Conservation (phyloP, 192 early-diverging fungal genomes). For the Umbelopsis sp. region DNA sequence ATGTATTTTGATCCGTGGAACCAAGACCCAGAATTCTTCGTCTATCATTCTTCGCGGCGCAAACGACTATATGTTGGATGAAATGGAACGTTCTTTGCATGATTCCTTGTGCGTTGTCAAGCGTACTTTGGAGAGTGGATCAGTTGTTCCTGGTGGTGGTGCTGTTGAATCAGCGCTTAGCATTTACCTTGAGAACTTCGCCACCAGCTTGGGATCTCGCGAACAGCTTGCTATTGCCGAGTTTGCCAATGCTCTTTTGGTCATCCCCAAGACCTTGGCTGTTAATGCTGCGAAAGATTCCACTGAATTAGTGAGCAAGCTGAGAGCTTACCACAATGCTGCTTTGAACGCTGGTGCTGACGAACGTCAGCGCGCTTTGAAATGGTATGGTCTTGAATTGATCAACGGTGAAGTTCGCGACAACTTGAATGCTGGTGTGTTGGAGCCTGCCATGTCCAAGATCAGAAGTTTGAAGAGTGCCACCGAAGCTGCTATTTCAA, state of each 20-base stretch:
- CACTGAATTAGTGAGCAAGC: conserved; percentile 93
- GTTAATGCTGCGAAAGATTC: conserved; percentile 98
- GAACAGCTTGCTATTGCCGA: conserved; percentile 99
- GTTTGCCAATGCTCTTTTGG: conserved; percentile 91
- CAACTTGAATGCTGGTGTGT: conserved; percentile 90
- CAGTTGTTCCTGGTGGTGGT: conserved; percentile 97
- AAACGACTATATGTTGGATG: conserved; percentile 99
- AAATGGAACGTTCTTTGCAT: conserved; percentile 98
- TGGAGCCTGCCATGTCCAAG: conserved; percentile 98
- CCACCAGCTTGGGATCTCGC: conserved; percentile 92
- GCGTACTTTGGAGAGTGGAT: conserved; percentile 93
- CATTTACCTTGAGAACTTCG: conserved; percentile 98
- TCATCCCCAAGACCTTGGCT: conserved; percentile 97
- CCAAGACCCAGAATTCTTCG: conserved; percentile 82
- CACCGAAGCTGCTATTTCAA: conserved; percentile 97
- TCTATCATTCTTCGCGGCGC: conserved; percentile 98
- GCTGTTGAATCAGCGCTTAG: conserved; percentile 93
- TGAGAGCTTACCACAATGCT: conserved; percentile 94
- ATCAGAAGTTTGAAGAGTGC: conserved; percentile 97
- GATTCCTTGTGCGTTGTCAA: conserved; percentile 96
- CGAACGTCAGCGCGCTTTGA: conserved; percentile 74
- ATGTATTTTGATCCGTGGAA: conserved; percentile 93
- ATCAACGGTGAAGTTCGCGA: conserved; percentile 92
- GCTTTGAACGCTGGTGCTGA: conserved; percentile 77
- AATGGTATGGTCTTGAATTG: conserved; percentile 92